Evolutionary conservation across 345 rosid genomes (phyloP), one percentile per base, ranked within the genome.

Genomic region (Ceriops zippeliana): DNA sequence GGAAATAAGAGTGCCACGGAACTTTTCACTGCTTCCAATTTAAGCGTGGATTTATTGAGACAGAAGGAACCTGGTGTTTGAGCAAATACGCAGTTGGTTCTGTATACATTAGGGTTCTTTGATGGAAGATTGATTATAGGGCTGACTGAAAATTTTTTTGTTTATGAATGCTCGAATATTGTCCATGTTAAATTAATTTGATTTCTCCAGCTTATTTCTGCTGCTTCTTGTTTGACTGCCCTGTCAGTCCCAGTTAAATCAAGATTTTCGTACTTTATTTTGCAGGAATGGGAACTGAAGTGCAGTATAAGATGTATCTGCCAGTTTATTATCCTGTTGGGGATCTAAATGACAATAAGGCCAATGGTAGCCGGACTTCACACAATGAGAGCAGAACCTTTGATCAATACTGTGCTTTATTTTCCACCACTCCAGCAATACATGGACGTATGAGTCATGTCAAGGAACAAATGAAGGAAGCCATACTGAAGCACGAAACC

Each of bases 211-310:
- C 20, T 30, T n/a, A 51, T 13, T 54, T 67, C 51, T 35, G 2
- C 52, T 52, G n/a, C 31, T n/a, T 56, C 26, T 56, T 24, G 9
- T 66, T 31, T 2, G 35, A 66, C 21, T 51, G 22, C 20, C 15
- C 4, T 37, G 9, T 34, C 37, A 34, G 37, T 34, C 57, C 59
- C 20, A 2, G 62, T 68, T 67, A 59, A 56, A 63, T 59, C 34
- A 16, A 11, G 32, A 16, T 27, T 28, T 53, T 52, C 7, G 62
- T 57, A 34, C 32, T 21, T 47, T 52, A 47, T 65, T 62, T 71
- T 76, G 73, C 77, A 84, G 90, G 86, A 74, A 86, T 83, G 92
- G 92, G 89, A 80, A 80, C 88, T 77, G 76, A 87, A 79, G 82
- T 87, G 62, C 90, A 87, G 75, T 73, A 74, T 49, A 84, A 86